Conservation (phyloP, 2,329 filamentous ascomycete genomes). For the Apiospora malaysiana region DNA sequence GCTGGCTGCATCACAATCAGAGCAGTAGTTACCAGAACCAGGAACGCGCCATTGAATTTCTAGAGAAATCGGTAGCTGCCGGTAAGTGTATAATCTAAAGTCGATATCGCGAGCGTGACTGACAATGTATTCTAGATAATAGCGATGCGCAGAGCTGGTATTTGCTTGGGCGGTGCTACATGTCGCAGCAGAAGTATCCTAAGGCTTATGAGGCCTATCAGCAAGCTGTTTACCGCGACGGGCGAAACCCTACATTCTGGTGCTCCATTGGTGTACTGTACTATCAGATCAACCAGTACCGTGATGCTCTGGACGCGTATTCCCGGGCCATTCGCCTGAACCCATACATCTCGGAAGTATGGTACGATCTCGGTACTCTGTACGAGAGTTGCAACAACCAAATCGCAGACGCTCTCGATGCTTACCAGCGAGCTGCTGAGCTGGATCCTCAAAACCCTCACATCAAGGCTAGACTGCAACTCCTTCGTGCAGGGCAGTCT, state of each 20-base stretch:
- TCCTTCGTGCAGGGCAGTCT: slow-evolving; percentile 81
- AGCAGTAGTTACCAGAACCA: slow-evolving; percentile 90
- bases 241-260: slow-evolving; percentile 98
- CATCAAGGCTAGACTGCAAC: slow-evolving; percentile 91
- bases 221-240: slow-evolving; percentile 97
- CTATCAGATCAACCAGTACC: slow-evolving; percentile 99
- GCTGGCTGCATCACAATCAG: slow-evolving; percentile 97
- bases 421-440: slow-evolving; percentile 92
- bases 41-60: slow-evolving; percentile 93
- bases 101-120: slow-evolving; percentile 23
- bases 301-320: slow-evolving; percentile 96
- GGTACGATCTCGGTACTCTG: slow-evolving; percentile 97
- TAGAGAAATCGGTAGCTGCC: slow-evolving; percentile 94
- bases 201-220: slow-evolving; percentile 99
- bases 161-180: slow-evolving; percentile 94
- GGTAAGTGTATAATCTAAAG: slow-evolving; percentile 60
- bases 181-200: slow-evolving; percentile 98
- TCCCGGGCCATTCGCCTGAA: slow-evolving; percentile 95
- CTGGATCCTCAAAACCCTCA: slow-evolving; percentile 92
- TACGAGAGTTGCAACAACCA: slow-evolving; percentile 99
- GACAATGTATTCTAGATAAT: slow-evolving; percentile 68
- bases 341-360: slow-evolving; percentile 98
- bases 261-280: slow-evolving; percentile 98
- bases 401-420: slow-evolving; percentile 93
- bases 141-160: slow-evolving; percentile 99